Base-by-base conservation (phyloP, 1,284 basidiomycete genomes). In the Moniliophthora roreri region DNA sequence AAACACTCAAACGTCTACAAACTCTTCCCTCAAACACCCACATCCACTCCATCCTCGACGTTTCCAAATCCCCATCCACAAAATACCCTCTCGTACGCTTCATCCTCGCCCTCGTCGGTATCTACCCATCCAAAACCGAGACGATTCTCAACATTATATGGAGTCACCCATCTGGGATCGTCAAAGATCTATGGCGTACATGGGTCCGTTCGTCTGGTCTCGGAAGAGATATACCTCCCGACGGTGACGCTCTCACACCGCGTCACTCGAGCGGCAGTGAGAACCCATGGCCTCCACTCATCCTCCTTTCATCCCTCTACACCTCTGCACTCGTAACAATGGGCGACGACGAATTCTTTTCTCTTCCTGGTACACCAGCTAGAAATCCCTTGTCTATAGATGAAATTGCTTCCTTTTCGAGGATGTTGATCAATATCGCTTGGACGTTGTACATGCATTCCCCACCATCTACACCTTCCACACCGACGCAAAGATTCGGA, bases 281-380 rank as follows among this genome's bases (percentile, higher is more conserved):
- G 1, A 40, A 66, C 0, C 70, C 75, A 37, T 88, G 86, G 80
- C 79, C 87, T 0, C 76, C 89, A 1, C 71, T 99, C 1, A 72
- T 98, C 2, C 80, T 98, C 47, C 80, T 98, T 3, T 80, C 84
- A 6, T 89, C 95, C 52, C 70, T 98, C 16, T 96, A 98, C 68
- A 83, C 85, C 1, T 89, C 96, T 58, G 84, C 87, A 10, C 81
- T 99, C 16, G 77, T 95, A 37, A 93, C 95, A 0, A 91, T 99
- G 76, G 93, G 93, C 2, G 97, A 99, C 62, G 96, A 98, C 67
- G 96, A 99, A 68, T 98, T 99, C 72, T 95, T 95, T 66, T 81
- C 84, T 0, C 69, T 60, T 5, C 48, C 70, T 1, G 54, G 61
- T 7, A 47, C 63, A 9, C 56, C 62, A 20, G 60, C 67, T 1